These are phyloP conservation scores for Drosera spatulata DNA, from an alignment of 179 eudicot species.

Conservation along the genomic window DNA sequence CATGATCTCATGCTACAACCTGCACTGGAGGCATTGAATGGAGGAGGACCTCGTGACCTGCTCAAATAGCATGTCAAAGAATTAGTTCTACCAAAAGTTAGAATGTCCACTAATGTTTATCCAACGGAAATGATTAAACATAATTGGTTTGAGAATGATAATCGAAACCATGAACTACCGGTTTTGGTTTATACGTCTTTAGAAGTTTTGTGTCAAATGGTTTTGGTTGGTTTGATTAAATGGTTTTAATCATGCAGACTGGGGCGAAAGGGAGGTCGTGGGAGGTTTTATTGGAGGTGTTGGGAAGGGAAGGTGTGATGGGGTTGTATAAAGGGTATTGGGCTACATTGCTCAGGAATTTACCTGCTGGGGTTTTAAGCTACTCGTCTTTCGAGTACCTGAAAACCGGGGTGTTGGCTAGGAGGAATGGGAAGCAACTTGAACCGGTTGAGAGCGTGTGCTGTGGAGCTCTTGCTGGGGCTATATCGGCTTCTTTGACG, in stretches of 20 bases:
- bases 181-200: too few species aligned
- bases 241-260: conserved; percentile 48
- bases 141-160: too few species aligned
- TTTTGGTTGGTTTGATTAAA: too few species aligned
- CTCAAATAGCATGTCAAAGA: too few species aligned
- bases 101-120: too few species aligned
- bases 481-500: conserved; percentile 69
- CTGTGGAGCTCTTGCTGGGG: conserved; percentile 92
- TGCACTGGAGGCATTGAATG: too few species aligned
- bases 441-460: conserved; percentile 72
- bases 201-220: too few species aligned
- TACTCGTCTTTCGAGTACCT: conserved; percentile 87
- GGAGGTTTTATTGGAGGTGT: conserved; percentile 55
- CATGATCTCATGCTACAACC: too few species aligned
- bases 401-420: conserved; percentile 56
- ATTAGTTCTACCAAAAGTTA: too few species aligned
- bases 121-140: too few species aligned
- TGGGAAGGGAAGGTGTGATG: conserved; percentile 74
- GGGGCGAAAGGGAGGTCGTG: conserved; percentile 92
- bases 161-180: too few species aligned
- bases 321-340: conserved; percentile 85
- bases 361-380: conserved; percentile 91
- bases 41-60: too few species aligned
- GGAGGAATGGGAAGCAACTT: conserved; percentile 27
- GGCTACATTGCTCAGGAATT: conserved; percentile 77